Conservation (phyloP, 2,329 filamentous ascomycete genomes). For the Mariannaea sp. region DNA sequence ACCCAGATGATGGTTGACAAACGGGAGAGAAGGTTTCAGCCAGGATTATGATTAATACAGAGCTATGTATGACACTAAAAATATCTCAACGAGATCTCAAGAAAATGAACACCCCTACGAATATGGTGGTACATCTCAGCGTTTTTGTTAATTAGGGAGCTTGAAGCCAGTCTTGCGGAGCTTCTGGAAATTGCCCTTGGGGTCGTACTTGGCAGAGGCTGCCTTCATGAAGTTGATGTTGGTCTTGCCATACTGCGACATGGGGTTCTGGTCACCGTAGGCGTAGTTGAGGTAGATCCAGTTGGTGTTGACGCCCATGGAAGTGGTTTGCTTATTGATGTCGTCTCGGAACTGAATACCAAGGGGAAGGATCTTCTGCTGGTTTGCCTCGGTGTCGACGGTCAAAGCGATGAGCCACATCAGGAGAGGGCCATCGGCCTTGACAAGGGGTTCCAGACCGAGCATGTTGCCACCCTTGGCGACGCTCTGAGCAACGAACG, state of each 20-base stretch:
- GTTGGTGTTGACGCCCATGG: conserved; percentile 34
- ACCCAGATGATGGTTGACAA: too few species aligned
- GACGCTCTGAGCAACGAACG: conserved; percentile 29
- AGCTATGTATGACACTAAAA: too few species aligned
- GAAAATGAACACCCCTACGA: too few species aligned
- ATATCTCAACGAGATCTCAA: too few species aligned
- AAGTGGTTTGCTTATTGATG: conserved; percentile 34
- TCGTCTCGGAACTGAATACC: too few species aligned
- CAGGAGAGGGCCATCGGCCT: conserved; percentile 41
- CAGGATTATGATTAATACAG: too few species aligned
- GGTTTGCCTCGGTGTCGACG: conserved; percentile 38
- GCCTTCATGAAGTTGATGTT: conserved; percentile 40
- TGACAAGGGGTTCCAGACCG: conserved; percentile 35
- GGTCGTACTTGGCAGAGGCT: conserved; percentile 42
- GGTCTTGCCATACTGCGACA: conserved; percentile 44
- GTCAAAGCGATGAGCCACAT: conserved; percentile 46
- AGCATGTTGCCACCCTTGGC: conserved; percentile 41
- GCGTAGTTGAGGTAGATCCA: conserved; percentile 53
- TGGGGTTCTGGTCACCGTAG: conserved; percentile 42
- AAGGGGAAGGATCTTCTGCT: conserved; percentile 27
- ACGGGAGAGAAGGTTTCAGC: too few species aligned
- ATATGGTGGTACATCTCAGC: too few species aligned
- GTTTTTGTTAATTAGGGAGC: too few species aligned
- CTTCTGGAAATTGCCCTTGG: conserved; percentile 42
- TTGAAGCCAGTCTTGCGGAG: conserved; percentile 40